Evolutionary conservation across 2,329 filamentous ascomycete species (phyloP).

Genomic region (Verticillium klebahnii): DNA sequence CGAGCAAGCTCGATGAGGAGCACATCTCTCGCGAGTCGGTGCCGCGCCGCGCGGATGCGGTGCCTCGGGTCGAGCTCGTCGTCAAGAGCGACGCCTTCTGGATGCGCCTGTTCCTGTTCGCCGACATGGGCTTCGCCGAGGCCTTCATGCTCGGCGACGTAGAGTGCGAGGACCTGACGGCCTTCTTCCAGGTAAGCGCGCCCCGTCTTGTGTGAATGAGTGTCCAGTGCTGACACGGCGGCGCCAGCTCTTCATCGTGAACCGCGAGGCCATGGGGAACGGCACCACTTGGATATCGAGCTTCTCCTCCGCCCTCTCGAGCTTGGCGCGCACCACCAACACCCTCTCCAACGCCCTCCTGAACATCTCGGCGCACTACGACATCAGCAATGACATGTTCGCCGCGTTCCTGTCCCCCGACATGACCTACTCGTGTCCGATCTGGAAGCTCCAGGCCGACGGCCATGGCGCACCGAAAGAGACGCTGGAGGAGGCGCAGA

Average conservation of each 20-base stretch:
- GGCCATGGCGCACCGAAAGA: conserved; percentile 41
- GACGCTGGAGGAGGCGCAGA: conserved; percentile 60
- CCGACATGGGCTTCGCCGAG: conserved; percentile 72
- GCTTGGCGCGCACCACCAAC: conserved; percentile 53
- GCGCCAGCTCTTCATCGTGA: conserved; percentile 62
- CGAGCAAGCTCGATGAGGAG: conserved; percentile 14
- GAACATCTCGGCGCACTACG: conserved; percentile 70
- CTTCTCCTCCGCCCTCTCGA: conserved; percentile 52
- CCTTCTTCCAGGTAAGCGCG: conserved; percentile 59
- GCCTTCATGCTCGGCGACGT: conserved; percentile 71
- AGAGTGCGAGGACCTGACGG: conserved; percentile 60
- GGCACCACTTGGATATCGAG: conserved; percentile 59
- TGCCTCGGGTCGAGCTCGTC: conserved; percentile 47
- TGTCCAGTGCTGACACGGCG: not conserved
- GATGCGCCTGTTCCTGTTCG: conserved; percentile 64
- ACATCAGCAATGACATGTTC: conserved; percentile 74
- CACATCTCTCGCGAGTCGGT: conserved; percentile 8
- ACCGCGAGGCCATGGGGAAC: conserved; percentile 59
- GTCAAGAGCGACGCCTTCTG: conserved; percentile 66
- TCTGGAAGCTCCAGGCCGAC: conserved; percentile 49
- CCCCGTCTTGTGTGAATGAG: not conserved
- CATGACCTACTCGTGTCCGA: conserved; percentile 72
- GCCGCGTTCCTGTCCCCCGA: conserved; percentile 68
- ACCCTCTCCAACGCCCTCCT: conserved; percentile 54
- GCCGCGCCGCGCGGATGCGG: conserved; percentile 24